A percentile compares a stretch with the other conserved stretches of the same genome.
phyloP scores from a whole-genome alignment of 768 basidiomycete species.

The Tulasnella sp. region DNA sequence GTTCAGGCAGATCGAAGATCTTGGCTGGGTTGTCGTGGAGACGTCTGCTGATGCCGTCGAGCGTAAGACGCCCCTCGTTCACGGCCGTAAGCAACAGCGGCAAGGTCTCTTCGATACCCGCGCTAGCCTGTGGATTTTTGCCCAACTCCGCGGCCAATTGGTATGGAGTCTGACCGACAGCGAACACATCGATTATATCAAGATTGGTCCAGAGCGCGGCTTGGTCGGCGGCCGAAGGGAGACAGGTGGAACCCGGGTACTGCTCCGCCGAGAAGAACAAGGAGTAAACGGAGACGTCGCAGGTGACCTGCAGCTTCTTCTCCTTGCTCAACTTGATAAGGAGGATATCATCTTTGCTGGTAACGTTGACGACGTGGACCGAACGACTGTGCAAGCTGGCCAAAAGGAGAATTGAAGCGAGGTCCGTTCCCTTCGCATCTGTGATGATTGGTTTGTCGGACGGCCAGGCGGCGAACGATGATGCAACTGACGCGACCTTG shows the following conservation, averaged over 20 bases:
- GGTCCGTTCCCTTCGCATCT: slow-evolving; percentile 81
- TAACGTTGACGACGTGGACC: slow-evolving; percentile 86
- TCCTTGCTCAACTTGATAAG: slow-evolving; percentile 92
- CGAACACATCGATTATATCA: slow-evolving; percentile 78
- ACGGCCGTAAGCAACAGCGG: slow-evolving; percentile 84
- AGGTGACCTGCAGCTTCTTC: slow-evolving; percentile 87
- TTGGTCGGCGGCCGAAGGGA: slow-evolving; percentile 71
- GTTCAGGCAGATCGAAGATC: slow-evolving; percentile 86
- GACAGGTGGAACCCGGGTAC: slow-evolving; percentile 48
- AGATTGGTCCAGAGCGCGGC: slow-evolving; percentile 76
- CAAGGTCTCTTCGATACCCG: slow-evolving; percentile 79
- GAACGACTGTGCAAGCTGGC: slow-evolving; percentile 86
- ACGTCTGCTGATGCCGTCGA: slow-evolving; percentile 72
- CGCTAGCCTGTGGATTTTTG: slow-evolving; percentile 49
- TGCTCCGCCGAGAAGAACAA: slow-evolving; percentile 77
- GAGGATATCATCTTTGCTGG: slow-evolving; percentile 72
- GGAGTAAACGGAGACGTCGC: slow-evolving; percentile 86
- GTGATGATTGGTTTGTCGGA: slow-evolving; percentile 86
- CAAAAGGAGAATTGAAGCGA: slow-evolving; percentile 85
- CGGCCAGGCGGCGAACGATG: slow-evolving; percentile 87
- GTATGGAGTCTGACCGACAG: slow-evolving; percentile 78
- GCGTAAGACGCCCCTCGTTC: slow-evolving; percentile 58
- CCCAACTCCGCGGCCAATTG: slow-evolving; percentile 52
- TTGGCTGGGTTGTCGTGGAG: slow-evolving; percentile 84
- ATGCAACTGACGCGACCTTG: slow-evolving; percentile 64